These are phyloP conservation scores for Drechslerella coelobrocha DNA, from an alignment of 2,329 filamentous ascomycete genomes.

Conservation along the genomic window DNA sequence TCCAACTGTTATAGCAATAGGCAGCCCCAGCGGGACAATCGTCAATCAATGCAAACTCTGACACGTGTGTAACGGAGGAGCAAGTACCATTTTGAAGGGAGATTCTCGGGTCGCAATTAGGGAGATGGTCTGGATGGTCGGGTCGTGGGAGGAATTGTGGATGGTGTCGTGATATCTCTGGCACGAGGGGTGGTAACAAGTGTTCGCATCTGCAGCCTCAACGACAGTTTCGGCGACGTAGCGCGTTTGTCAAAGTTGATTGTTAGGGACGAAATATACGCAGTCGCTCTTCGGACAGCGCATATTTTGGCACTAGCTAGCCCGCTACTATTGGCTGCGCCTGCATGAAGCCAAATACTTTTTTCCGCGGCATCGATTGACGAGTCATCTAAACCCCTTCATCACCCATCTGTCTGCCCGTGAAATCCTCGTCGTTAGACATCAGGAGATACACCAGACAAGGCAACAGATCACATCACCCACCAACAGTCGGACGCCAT, in stretches of 20 bases:
- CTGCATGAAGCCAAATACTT: conserved; percentile 19
- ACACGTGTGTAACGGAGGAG: not conserved
- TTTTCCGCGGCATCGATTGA: conserved; percentile 11
- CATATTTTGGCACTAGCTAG: conserved; percentile 24
- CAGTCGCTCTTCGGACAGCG: conserved; percentile 16
- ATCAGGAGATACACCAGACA: not conserved
- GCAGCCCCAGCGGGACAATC: not conserved
- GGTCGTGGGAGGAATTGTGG: not conserved
- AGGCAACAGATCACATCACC: not conserved
- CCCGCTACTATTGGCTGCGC: not conserved
- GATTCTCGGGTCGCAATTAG: conserved; percentile 4
- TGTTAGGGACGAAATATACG: conserved; percentile 26
- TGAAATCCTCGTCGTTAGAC: not conserved
- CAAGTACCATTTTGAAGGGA: conserved; percentile 41
- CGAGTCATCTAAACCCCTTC: conserved; percentile 11
- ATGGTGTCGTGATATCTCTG: conserved; percentile 1
- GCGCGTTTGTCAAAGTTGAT: conserved; percentile 27
- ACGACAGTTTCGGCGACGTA: conserved; percentile 47
- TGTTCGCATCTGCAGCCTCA: conserved; percentile 7
- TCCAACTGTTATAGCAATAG: conserved; percentile 88
- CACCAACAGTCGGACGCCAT: not conserved
- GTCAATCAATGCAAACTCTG: not conserved
- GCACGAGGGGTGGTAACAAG: conserved; percentile 24
- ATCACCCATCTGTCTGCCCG: conserved; percentile 9
- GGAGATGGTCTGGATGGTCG: conserved; percentile 3